Conservation (phyloP, 331 rosid genomes). For the Acacia concinna region DNA sequence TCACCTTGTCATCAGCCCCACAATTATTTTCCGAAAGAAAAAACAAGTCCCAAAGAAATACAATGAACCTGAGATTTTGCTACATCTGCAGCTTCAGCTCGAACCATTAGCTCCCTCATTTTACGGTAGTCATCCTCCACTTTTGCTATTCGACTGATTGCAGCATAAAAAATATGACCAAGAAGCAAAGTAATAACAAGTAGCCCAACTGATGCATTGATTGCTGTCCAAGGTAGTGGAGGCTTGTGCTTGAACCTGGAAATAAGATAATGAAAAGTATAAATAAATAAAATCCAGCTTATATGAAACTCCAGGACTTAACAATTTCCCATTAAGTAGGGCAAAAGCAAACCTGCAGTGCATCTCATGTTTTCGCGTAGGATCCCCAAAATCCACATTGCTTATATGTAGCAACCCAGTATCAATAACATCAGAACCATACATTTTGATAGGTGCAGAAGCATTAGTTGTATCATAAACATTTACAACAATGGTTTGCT, state of each 20-base stretch:
- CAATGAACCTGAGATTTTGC: conserved; percentile 86
- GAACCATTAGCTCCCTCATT: conserved; percentile 70
- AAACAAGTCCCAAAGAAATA: conserved; percentile 25
- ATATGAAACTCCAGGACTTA: conserved; percentile 6
- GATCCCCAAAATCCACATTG: conserved; percentile 90
- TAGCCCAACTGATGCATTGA: conserved; percentile 57
- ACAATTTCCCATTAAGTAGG: neutral
- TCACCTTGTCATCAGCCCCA: neutral
- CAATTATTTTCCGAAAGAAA: conserved; percentile 11
- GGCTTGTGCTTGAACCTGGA: conserved; percentile 84
- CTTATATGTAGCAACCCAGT: conserved; percentile 73
- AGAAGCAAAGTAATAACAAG: conserved; percentile 80
- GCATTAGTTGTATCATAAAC: conserved; percentile 90
- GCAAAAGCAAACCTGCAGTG: conserved; percentile 81
- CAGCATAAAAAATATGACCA: conserved; percentile 79
- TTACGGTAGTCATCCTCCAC: conserved; percentile 72
- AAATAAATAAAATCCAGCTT: neutral
- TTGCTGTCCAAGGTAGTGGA: conserved; percentile 77
- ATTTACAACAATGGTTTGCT: conserved; percentile 92
- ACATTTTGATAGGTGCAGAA: conserved; percentile 75
- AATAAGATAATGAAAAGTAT: neutral
- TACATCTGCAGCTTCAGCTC: conserved; percentile 98
- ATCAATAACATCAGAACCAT: conserved; percentile 73
- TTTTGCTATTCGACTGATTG: conserved; percentile 73
- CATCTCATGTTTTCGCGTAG: conserved; percentile 93